Conservation (phyloP, 2,329 filamentous ascomycete genomes). For the Alternaria postmessia region DNA sequence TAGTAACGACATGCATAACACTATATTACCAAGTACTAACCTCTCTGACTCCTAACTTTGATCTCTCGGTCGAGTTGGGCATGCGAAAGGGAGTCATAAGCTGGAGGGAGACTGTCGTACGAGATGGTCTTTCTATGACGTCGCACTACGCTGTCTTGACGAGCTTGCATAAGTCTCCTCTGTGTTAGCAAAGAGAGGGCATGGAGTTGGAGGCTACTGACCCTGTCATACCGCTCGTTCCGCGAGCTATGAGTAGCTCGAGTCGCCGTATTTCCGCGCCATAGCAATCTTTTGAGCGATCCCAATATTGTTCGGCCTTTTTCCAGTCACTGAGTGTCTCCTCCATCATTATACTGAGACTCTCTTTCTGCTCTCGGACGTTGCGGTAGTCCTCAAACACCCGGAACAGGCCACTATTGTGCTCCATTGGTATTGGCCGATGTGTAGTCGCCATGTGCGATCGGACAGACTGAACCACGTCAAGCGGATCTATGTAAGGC, state of each 20-base stretch:
- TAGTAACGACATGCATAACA: background rate
- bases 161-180: constrained; percentile 49
- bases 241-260: constrained; percentile 54
- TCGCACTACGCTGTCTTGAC: constrained; percentile 53
- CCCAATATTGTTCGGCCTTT: constrained; percentile 43
- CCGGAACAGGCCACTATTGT: constrained; percentile 52
- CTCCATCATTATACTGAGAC: constrained; percentile 36
- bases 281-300: constrained; percentile 46
- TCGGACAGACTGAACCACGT: constrained; percentile 36
- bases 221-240: constrained; percentile 52
- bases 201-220: constrained; percentile 10
- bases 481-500: constrained; percentile 35
- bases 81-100: constrained; percentile 22
- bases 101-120: constrained; percentile 14
- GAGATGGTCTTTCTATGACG: constrained; percentile 29
- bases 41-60: constrained; percentile 33
- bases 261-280: constrained; percentile 55
- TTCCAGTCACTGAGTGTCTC: constrained; percentile 38
- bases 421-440: constrained; percentile 36
- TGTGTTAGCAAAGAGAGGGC: constrained; percentile 7
- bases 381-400: constrained; percentile 55
- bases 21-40: constrained; percentile 17
- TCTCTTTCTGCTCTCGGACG: constrained; percentile 46
- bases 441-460: constrained; percentile 35
- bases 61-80: constrained; percentile 38